Evolutionary conservation across 2,329 filamentous ascomycete species (phyloP).

Genomic region (Aspergillus quadricinctus): DNA sequence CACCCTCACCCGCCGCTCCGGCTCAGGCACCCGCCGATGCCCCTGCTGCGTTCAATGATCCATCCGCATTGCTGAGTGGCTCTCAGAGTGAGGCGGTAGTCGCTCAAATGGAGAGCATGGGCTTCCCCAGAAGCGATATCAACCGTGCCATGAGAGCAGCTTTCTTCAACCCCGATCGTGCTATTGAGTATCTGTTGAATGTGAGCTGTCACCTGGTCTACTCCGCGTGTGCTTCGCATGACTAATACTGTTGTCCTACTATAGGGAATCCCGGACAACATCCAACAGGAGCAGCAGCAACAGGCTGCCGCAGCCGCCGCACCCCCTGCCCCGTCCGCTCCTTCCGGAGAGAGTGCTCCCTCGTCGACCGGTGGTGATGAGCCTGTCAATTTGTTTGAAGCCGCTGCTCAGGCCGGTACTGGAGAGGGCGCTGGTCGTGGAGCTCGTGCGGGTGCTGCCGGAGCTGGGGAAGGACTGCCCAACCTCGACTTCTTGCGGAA

Average conservation of each 20-base stretch:
- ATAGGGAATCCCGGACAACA: conserved; percentile 84
- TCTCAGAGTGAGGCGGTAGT: conserved; percentile 76
- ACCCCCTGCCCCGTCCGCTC: conserved; percentile 32
- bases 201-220: conserved; percentile 50
- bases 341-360: conserved; percentile 28
- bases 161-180: conserved; percentile 94
- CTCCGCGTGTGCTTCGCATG: neutral
- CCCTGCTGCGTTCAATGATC: conserved; percentile 56
- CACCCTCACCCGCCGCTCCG: conserved; percentile 45
- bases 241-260: neutral
- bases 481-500: conserved; percentile 91
- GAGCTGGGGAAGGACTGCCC: conserved; percentile 54
- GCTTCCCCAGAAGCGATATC: conserved; percentile 82
- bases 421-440: conserved; percentile 40
- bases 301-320: conserved; percentile 44
- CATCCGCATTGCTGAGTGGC: conserved; percentile 82
- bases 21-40: conserved; percentile 33
- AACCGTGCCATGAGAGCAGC: conserved; percentile 93
- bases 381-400: conserved; percentile 84
- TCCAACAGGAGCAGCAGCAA: conserved; percentile 67
- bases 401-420: conserved; percentile 71
- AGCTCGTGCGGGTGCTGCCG: conserved; percentile 36
- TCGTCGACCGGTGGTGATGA: conserved; percentile 49
- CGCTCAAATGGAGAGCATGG: conserved; percentile 95
- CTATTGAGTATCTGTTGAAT: conserved; percentile 89